phyloP scores from a whole-genome alignment of 2,329 filamentous ascomycete genomes.

The Xylariomycetidae sp. region DNA sequence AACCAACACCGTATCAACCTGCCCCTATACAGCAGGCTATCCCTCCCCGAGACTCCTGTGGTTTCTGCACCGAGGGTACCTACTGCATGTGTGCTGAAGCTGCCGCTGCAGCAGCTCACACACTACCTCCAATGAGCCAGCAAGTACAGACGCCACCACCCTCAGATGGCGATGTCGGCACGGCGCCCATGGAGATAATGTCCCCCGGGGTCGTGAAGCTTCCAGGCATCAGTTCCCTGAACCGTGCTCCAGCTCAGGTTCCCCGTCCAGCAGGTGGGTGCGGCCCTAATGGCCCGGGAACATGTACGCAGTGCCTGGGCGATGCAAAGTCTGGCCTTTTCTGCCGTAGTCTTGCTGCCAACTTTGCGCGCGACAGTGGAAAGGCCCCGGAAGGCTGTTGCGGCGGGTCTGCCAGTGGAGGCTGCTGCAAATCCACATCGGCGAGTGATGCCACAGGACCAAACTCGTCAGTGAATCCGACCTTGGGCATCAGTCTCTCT shows the following conservation, averaged over 20 bases:
- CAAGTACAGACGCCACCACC: slow-evolving; percentile 55
- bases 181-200: slow-evolving; percentile 55
- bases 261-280: slow-evolving; percentile 35
- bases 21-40: slow-evolving; percentile 26
- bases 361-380: slow-evolving; percentile 39
- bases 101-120: slow-evolving; percentile 27
- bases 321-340: slow-evolving; percentile 79
- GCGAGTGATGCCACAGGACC: too few species aligned
- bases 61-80: slow-evolving; percentile 77
- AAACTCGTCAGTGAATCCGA: slow-evolving; percentile 22
- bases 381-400: slow-evolving; percentile 43
- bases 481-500: slow-evolving; percentile 54
- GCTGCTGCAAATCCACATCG: slow-evolving; percentile 58
- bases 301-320: slow-evolving; percentile 71
- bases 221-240: slow-evolving; percentile 37
- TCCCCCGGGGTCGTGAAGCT: slow-evolving; percentile 58
- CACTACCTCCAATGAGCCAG: slow-evolving; percentile 36
- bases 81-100: slow-evolving; percentile 76
- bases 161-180: slow-evolving; percentile 56
- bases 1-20: slow-evolving; percentile 23
- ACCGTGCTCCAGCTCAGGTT: slow-evolving; percentile 21
- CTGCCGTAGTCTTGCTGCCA: slow-evolving; percentile 75
- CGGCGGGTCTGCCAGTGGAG: slow-evolving; percentile 53
- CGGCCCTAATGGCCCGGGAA: slow-evolving; percentile 68
- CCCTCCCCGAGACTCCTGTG: slow-evolving; percentile 63